Evolutionary conservation across 148 eudicot species (phyloP).

Genomic region (Vaccinium macrocarpon): DNA sequence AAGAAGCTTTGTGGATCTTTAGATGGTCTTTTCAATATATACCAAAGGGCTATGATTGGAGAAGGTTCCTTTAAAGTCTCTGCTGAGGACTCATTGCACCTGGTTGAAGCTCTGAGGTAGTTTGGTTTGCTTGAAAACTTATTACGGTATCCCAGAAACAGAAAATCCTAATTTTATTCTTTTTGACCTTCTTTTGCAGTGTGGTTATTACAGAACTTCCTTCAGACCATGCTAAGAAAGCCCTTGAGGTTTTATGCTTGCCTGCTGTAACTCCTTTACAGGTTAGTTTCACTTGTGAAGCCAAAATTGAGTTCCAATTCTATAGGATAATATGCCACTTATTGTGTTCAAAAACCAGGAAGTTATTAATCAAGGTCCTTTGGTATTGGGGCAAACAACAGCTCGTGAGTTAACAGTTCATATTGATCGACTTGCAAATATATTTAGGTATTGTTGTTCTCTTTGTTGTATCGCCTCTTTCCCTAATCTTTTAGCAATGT

Average conservation of each 20-base stretch:
- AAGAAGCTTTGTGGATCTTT: slow-evolving; percentile 89
- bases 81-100: slow-evolving; percentile 90
- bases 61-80: slow-evolving; percentile 87
- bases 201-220: slow-evolving; percentile 97
- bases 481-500: slow-evolving; percentile 11
- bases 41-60: slow-evolving; percentile 77
- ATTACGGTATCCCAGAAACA: neutral
- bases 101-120: slow-evolving; percentile 97
- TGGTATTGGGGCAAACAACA: slow-evolving; percentile 65
- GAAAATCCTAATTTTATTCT: slow-evolving; percentile 20
- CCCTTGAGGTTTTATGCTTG: slow-evolving; percentile 86
- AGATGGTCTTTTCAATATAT: slow-evolving; percentile 92
- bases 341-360: slow-evolving; percentile 53
- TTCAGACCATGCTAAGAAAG: slow-evolving; percentile 92
- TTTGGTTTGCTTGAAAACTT: slow-evolving; percentile 2
- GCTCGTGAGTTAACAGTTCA: slow-evolving; percentile 96
- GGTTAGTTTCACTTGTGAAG: slow-evolving; percentile 36
- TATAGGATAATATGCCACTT: slow-evolving; percentile 13
- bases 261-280: slow-evolving; percentile 90
- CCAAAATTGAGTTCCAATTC: slow-evolving; percentile 7
- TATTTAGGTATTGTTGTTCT: slow-evolving; percentile 64
- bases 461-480: slow-evolving; percentile 6
- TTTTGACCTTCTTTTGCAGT: slow-evolving; percentile 43
- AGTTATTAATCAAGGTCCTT: slow-evolving; percentile 86
- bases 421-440: slow-evolving; percentile 95